Base-by-base conservation (phyloP, 1,139 yeast genomes). In the Candida mesenterica region DNA sequence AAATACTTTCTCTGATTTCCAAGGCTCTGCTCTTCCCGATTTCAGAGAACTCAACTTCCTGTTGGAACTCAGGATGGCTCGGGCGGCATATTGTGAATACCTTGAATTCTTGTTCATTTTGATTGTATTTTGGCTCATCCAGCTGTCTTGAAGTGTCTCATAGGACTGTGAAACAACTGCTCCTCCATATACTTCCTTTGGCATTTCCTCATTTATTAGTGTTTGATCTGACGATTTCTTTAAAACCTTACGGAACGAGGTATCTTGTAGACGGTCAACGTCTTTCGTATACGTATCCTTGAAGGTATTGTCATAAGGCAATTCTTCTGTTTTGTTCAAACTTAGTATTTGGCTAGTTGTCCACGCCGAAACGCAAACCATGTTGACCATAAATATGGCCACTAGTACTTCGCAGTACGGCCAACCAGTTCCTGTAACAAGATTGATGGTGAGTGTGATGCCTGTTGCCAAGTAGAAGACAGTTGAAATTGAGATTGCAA, bases 121-220 rank as follows among this genome's bases (percentile, higher is more conserved):
- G 6, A 19, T 6, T 9, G 22, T 6, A 9, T 19, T 6, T 19
- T 19, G 22, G 22, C 8, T 9, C 22, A 19, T 19, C 22, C 22
- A 19, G 22, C 22, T 19, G 22, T 19, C 22, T 19, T 19, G 22
- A 9, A 9, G 6, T 9, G 9, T 19, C 9, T 19, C 22, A 9
- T 19, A 19, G 22, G 22, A n/a, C n/a, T n/a, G n/a, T n/a, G n/a
- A n/a, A n/a, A n/a, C n/a, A n/a, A n/a, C n/a, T n/a, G n/a, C 36
- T 60, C 59, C 34, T 63, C 46, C 4, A 65, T 56, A 2, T 66
- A 61, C 35, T 59, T 53, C 60, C 60, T 53, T 59, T 3, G 65
- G 54, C 36, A 64, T 40, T 30, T 53, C 50, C 5, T 25, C 28
- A 19, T 30, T 23, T 13, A 38, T 33, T 15, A 38, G 31, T 3